phyloP scores from a whole-genome alignment of 1,284 basidiomycete species.

The Ceratobasidium sp. region DNA sequence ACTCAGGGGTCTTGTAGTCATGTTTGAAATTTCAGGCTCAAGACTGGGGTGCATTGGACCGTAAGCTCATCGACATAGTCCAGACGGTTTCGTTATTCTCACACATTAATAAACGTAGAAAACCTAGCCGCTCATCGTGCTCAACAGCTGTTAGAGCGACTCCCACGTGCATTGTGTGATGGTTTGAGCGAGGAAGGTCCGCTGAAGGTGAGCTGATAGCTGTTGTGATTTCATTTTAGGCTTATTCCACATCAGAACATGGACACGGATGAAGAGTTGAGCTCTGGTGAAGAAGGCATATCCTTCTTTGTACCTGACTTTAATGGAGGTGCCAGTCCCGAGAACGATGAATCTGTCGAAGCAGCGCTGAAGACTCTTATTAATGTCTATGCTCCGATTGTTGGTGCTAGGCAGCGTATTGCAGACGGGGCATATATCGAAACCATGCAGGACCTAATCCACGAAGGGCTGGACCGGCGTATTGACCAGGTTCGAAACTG shows the following conservation, averaged over 20 bases:
- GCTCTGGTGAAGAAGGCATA: background rate
- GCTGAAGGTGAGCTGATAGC: conserved; percentile 13
- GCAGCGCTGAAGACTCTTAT: background rate
- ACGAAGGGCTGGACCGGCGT: conserved; percentile 56
- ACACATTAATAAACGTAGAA: conserved; percentile 17
- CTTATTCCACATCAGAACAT: conserved; percentile 19
- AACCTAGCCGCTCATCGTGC: conserved; percentile 41
- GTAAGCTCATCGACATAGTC: conserved; percentile 23
- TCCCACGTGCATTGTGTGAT: background rate
- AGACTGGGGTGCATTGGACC: conserved; percentile 42
- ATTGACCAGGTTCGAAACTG: conserved; percentile 62
- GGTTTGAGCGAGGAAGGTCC: conserved; percentile 2
- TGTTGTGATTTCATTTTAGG: background rate
- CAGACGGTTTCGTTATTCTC: too few relatives aligned
- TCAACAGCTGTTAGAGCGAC: background rate
- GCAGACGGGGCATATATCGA: conserved; percentile 43
- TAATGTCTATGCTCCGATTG: too few relatives aligned
- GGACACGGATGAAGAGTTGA: conserved; percentile 37
- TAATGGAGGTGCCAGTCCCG: background rate
- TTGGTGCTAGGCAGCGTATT: conserved; percentile 54
- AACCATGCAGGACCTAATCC: conserved; percentile 55
- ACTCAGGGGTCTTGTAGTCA: background rate
- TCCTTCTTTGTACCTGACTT: conserved; percentile 17
- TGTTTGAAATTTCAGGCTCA: background rate
- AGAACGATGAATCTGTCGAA: background rate